phyloP scores from a whole-genome alignment of 2,329 filamentous ascomycete species.

The Colletotrichum scovillei region DNA sequence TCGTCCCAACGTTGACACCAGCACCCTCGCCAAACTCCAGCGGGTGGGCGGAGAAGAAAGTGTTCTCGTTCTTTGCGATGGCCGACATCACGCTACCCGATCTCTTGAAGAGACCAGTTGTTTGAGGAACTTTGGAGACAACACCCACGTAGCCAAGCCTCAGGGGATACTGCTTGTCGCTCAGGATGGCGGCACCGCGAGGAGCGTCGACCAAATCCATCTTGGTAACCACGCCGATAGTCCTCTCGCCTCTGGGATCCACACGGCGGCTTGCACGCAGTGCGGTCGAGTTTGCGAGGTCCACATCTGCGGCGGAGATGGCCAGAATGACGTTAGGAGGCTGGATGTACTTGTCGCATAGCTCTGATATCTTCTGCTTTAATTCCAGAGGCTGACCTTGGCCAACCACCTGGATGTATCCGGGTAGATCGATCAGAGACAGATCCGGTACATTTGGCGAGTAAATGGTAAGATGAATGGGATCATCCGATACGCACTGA shows the following conservation, averaged over 20 bases:
- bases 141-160: slow-evolving; percentile 97
- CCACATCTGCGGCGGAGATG: slow-evolving; percentile 97
- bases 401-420: slow-evolving; percentile 96
- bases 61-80: slow-evolving; percentile 88
- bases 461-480: slow-evolving; percentile 94
- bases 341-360: slow-evolving; percentile 99
- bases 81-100: slow-evolving; percentile 81
- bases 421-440: slow-evolving; percentile 94
- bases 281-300: slow-evolving; percentile 95
- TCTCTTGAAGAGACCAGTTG: slow-evolving; percentile 83
- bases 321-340: slow-evolving; percentile 95
- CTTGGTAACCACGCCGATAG: slow-evolving; percentile 98
- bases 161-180: slow-evolving; percentile 92
- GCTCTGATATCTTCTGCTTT: slow-evolving; percentile 94
- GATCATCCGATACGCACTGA: slow-evolving; percentile 95
- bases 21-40: slow-evolving; percentile 80
- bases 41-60: slow-evolving; percentile 88
- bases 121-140: slow-evolving; percentile 81
- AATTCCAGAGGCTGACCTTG: slow-evolving; percentile 90
- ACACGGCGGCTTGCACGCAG: slow-evolving; percentile 89
- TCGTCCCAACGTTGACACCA: slow-evolving; percentile 83
- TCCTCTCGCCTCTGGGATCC: slow-evolving; percentile 93
- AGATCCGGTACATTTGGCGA: slow-evolving; percentile 96
- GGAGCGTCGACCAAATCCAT: slow-evolving; percentile 95
- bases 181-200: slow-evolving; percentile 82